Evolutionary conservation across 768 basidiomycete species (phyloP).

Genomic region (Melanogaster broomeanus): DNA sequence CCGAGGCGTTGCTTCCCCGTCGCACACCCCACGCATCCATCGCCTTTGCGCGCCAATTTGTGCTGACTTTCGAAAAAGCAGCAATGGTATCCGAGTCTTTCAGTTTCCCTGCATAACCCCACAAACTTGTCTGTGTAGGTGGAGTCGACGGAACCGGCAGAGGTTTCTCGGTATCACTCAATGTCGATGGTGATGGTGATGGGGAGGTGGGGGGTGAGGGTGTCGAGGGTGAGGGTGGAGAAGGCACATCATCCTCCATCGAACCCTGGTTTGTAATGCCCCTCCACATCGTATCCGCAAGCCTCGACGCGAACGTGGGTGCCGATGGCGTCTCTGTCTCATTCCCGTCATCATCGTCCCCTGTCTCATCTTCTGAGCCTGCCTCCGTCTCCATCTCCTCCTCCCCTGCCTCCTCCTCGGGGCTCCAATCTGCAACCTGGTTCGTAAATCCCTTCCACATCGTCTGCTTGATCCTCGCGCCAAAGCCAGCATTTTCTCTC

Average conservation of each 20-base stretch:
- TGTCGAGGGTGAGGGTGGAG: conserved; percentile 40
- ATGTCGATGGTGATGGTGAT: conserved; percentile 7
- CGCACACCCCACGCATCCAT: conserved; percentile 31
- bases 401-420: conserved; percentile 32
- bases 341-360: conserved; percentile 41
- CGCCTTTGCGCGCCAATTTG: conserved; percentile 73
- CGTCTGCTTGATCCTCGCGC: conserved; percentile 54
- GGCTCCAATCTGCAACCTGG: conserved; percentile 40
- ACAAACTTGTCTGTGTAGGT: conserved; percentile 45
- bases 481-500: conserved; percentile 44
- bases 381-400: conserved; percentile 39
- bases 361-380: conserved; percentile 24
- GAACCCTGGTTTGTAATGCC: conserved; percentile 76
- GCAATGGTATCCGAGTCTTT: conserved; percentile 75
- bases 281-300: conserved; percentile 70
- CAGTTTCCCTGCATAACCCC: conserved; percentile 74
- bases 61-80: conserved; percentile 69
- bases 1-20: conserved; percentile 12
- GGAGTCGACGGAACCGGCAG: conserved; percentile 15
- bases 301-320: conserved; percentile 47
- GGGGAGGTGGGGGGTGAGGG: conserved; percentile 30
- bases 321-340: conserved; percentile 44
- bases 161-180: conserved; percentile 13
- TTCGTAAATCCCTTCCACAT: conserved; percentile 73
- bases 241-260: conserved; percentile 60